Evolutionary conservation across 345 rosid genomes (phyloP), one percentile per base, ranked within the genome.

Genomic region (Melaleuca quinquenervia): DNA sequence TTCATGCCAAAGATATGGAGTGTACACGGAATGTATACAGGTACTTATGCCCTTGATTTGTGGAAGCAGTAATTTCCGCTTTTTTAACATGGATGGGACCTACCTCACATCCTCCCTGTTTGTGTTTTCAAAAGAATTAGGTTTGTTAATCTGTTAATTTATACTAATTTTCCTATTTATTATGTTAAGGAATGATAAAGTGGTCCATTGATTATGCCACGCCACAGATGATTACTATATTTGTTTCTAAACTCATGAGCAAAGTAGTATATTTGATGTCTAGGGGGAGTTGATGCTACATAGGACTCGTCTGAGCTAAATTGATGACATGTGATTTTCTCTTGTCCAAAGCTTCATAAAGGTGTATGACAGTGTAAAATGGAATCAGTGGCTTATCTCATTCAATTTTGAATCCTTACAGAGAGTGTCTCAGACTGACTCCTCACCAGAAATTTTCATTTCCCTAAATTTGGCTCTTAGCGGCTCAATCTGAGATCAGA

Each of bases 401-500:
- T 70, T 32, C 26, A 36, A 70, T 70, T 70, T 13, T 70, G 80
- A 84, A 70, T 83, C 24, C 86, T 89, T 88, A 26, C 89, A 95
- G 98, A 90, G 98, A 94, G 87, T 95, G 99, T 83, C 93, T 96
- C 87, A 94, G 93, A 82, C 90, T 95, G 50, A 96, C 95, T 50
- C 99, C 99, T 11, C 98, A 96, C 56, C 84, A 86, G 89, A 95
- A 93, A 85, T 94, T 96, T 82, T 95, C 99, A 52, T 95, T 96
- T 87, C 96, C 98, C 26, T 95, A 96, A 88, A 89, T 96, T 64
- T 95, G 99, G 98, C 94, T 96, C 87, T 89, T 96, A 16, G 98
- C 98, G 82, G 97, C 98, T 0, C 98, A 94, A 85, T 95, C 95
- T 93, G 99, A 96, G 84, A 95, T 94, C n/a, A 88, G 98, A 84